Evolutionary conservation across 139 green algal species (phyloP).

Genomic region (Haematococcus lacustris): DNA sequence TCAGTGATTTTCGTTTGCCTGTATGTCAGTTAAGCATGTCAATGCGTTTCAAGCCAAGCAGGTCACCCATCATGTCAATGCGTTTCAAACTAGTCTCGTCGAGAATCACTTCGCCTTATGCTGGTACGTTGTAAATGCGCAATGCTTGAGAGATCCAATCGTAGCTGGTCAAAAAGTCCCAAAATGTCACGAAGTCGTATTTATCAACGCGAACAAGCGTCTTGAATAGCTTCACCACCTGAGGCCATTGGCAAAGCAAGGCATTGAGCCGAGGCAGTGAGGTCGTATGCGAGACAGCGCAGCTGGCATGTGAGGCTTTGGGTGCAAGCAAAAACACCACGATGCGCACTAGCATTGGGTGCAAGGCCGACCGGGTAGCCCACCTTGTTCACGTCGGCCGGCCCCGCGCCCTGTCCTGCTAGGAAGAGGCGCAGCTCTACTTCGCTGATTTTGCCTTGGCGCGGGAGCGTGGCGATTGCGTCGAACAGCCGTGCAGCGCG

Average conservation of each 20-base stretch:
- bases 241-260: no score
- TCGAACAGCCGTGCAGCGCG: constrained; percentile 27
- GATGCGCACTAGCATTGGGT: no score
- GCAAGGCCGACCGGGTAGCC: background rate
- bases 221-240: constrained; percentile 29
- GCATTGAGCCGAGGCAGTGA: no score
- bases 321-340: no score
- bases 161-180: constrained; percentile 35
- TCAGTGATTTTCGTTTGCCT: no score
- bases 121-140: constrained; percentile 26
- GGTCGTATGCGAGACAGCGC: no score
- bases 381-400: constrained; percentile 23
- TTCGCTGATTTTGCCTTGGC: constrained; percentile 32
- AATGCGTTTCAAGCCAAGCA: no score
- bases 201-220: constrained; percentile 30
- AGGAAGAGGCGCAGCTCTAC: constrained; percentile 38
- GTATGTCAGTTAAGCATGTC: no score
- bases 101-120: no score
- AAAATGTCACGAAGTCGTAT: constrained; percentile 35
- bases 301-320: no score
- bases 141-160: constrained; percentile 37
- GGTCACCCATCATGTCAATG: no score
- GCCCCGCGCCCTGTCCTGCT: constrained; percentile 18
- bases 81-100: no score
- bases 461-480: constrained; percentile 34